These are phyloP conservation scores for Aegilops umbellulata DNA, from an alignment of 176 grass and related monocot genomes.

Conservation along the genomic window DNA sequence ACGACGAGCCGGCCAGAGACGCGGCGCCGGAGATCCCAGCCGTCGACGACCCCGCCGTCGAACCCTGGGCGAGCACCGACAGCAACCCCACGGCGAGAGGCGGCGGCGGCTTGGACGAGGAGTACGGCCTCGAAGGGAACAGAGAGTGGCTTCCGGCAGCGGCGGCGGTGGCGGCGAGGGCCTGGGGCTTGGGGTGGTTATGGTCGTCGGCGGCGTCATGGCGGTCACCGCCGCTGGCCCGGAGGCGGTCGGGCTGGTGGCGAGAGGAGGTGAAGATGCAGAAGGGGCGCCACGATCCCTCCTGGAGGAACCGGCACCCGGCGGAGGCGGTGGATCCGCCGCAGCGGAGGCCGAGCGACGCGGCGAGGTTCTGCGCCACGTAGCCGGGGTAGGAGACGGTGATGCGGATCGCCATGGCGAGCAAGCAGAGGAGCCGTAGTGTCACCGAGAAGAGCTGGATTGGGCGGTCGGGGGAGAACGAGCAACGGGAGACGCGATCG, in stretches of 20 bases:
- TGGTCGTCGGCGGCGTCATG: slow-evolving; percentile 19
- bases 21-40: slow-evolving; percentile 19
- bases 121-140: slow-evolving; percentile 31
- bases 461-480: slow-evolving; percentile 5
- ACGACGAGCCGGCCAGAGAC: slow-evolving; percentile 54
- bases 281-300: slow-evolving; percentile 55
- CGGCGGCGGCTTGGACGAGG: slow-evolving; percentile 44
- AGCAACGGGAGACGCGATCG: neutral
- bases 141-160: slow-evolving; percentile 22
- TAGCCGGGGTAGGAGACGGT: slow-evolving; percentile 85
- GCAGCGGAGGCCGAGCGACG: slow-evolving; percentile 38
- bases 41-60: slow-evolving; percentile 20
- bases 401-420: slow-evolving; percentile 91
- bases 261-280: slow-evolving; percentile 52
- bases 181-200: slow-evolving; percentile 34
- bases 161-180: neutral
- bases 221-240: neutral
- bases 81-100: slow-evolving; percentile 50
- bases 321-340: slow-evolving; percentile 36
- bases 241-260: slow-evolving; percentile 37
- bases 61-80: slow-evolving; percentile 49
- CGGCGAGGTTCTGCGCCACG: slow-evolving; percentile 64
- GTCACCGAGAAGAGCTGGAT: slow-evolving; percentile 30
- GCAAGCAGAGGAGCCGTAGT: slow-evolving; percentile 44
- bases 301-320: slow-evolving; percentile 47